Base-by-base conservation (phyloP, 805 yeast species). In the Lipomyces spencermartinsiae region DNA sequence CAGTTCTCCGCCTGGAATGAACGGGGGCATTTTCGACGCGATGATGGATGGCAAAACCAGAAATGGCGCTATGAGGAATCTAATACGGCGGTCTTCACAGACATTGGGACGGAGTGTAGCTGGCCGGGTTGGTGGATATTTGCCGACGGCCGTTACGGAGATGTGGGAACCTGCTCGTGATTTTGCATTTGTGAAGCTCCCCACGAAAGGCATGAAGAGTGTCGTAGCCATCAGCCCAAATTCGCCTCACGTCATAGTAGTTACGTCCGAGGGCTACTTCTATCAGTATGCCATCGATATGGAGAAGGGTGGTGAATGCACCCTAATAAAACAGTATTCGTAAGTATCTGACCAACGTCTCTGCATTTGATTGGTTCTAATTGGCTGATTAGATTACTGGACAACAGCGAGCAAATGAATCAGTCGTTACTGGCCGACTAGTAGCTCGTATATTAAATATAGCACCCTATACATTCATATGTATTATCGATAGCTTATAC, bases 221-320 rank as follows among this genome's bases (percentile, higher is more conserved):
- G 80, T 78, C 9, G 81, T 81, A 14, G 83, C 82, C 5, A 69
- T 81, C 49, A 76, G 79, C 51, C 76, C 80, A 25, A 72, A 74
- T 14, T 66, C 75, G 29, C 78, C 35, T 57, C 79, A 85, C 73
- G 87, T 87, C 14, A 84, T 87, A 66, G 94, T 93, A 5, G 91
- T 92, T 2, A 91, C 97, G 0, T 84, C 89, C 0, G 91, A 88
- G 65, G 98, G 98, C 0, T 86, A 85, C 72, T 89, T 91, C 72
- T 90, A 89, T 74, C 91, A 90, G 61, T 94, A 92, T 77, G 89
- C 89, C 1, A 80, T 94, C 58, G 95, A 92, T 70, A 89, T 95
- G 0, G 96, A 89, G 69, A 80, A 93, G 63, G 98, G 98, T 1
- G 99, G 99, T 1, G 97, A 93, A 76, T 94, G 98, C 79, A 86